phyloP scores from a whole-genome alignment of 345 rosid genomes.

The Zanthoxylum bungeanum region DNA sequence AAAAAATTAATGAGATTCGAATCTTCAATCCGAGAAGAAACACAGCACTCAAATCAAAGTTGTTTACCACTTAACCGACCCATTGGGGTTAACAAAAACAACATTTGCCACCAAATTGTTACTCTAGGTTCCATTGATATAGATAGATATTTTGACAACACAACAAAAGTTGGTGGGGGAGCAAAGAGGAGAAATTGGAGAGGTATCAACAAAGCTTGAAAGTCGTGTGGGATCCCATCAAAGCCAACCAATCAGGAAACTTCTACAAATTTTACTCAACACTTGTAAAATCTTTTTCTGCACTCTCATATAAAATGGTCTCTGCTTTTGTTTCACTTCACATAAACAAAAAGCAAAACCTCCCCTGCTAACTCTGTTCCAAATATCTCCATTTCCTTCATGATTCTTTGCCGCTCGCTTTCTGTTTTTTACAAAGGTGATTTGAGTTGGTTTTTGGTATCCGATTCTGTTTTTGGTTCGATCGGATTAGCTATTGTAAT shows the following conservation, averaged over 20 bases:
- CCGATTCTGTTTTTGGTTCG: constrained; percentile 43
- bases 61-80: too few relatives aligned
- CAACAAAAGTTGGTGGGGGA: not conserved
- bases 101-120: too few relatives aligned
- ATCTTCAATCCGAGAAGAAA: too few relatives aligned
- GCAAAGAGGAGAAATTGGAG: constrained; percentile 21
- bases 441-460: constrained; percentile 26
- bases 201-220: constrained; percentile 35
- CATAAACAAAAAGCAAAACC: not conserved
- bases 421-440: constrained; percentile 15
- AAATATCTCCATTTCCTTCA: not conserved
- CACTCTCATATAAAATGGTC: constrained; percentile 15
- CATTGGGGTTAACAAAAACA: too few relatives aligned
- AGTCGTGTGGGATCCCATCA: constrained; percentile 38
- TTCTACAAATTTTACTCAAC: constrained; percentile 16
- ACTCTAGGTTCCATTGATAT: too few relatives aligned
- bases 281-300: constrained; percentile 14
- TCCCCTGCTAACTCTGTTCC: constrained; percentile 11
- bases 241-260: constrained; percentile 30
- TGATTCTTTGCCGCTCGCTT: constrained; percentile 28
- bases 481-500: constrained; percentile 32
- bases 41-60: too few relatives aligned
- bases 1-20: too few relatives aligned
- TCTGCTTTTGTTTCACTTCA: constrained; percentile 4
- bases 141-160: not conserved